Evolutionary conservation across 2,329 filamentous ascomycete species (phyloP).

Genomic region (Calonectria pseudoreteaudii): DNA sequence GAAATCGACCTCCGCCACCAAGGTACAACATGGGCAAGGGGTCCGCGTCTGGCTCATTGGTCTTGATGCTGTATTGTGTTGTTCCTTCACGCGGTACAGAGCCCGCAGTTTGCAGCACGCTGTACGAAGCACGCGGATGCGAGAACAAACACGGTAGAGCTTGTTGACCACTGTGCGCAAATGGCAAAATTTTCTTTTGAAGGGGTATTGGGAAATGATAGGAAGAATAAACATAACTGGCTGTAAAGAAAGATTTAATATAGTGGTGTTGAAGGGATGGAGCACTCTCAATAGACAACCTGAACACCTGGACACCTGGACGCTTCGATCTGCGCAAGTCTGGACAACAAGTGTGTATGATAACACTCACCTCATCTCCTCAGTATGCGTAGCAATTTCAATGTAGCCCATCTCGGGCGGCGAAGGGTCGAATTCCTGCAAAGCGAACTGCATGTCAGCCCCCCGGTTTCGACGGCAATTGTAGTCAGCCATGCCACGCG

Average conservation of each 20-base stretch:
- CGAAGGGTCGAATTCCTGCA: slow-evolving; percentile 68
- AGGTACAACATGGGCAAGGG: slow-evolving; percentile 10
- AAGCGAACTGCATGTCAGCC: slow-evolving; percentile 40
- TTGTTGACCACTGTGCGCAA: background rate
- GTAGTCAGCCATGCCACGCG: slow-evolving; percentile 17
- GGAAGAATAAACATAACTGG: background rate
- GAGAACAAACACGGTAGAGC: slow-evolving; percentile 18
- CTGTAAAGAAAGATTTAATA: background rate
- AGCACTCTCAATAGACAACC: background rate
- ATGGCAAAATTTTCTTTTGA: background rate
- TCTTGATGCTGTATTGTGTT: background rate
- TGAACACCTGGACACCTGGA: slow-evolving; percentile 17
- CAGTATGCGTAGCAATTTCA: slow-evolving; percentile 60
- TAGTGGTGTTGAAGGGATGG: background rate
- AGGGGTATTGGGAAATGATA: background rate
- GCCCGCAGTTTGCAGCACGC: slow-evolving; percentile 11
- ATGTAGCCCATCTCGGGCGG: slow-evolving; percentile 66
- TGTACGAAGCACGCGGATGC: slow-evolving; percentile 7
- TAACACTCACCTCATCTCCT: slow-evolving; percentile 66
- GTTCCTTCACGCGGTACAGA: slow-evolving; percentile 13
- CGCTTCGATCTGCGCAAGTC: background rate
- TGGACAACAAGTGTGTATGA: slow-evolving; percentile 30
- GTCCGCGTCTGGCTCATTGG: slow-evolving; percentile 1
- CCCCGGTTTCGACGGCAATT: slow-evolving; percentile 21
- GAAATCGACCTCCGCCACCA: slow-evolving; percentile 17